Evolutionary conservation across 306 rosid genomes (phyloP).

Genomic region (Quercus rubra): DNA sequence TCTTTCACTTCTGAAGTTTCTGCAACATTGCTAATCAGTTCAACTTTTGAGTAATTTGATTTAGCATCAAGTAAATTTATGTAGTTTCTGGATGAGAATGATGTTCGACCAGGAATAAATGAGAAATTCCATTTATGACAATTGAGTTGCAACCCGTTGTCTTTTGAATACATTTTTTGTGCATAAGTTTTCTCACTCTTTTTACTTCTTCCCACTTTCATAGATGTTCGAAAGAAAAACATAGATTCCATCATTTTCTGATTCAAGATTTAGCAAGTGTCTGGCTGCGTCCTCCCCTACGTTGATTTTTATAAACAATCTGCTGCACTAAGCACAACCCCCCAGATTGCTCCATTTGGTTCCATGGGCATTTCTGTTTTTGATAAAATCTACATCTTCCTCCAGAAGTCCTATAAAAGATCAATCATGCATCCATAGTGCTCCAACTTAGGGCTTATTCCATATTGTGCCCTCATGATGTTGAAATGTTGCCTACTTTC

Average conservation of each 20-base stretch:
- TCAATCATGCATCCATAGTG: slow-evolving; percentile 23
- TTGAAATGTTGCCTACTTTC: slow-evolving; percentile 11
- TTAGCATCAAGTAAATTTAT: too few relatives aligned
- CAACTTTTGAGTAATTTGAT: too few relatives aligned
- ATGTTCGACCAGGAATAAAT: slow-evolving; percentile 13
- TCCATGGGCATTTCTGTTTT: too few relatives aligned
- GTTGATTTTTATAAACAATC: slow-evolving; percentile 11
- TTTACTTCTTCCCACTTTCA: slow-evolving; percentile 5
- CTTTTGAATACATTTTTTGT: too few relatives aligned
- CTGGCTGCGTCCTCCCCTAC: neutral
- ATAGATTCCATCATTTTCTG: slow-evolving; percentile 13
- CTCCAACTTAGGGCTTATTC: neutral
- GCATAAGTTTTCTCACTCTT: neutral
- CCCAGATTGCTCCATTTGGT: too few relatives aligned
- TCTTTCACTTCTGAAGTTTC: too few relatives aligned
- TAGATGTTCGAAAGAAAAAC: neutral
- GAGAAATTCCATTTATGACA: neutral
- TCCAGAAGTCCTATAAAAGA: slow-evolving; percentile 7
- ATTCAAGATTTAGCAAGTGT: slow-evolving; percentile 14
- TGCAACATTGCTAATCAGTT: too few relatives aligned
- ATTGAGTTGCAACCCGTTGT: neutral
- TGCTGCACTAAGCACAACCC: neutral
- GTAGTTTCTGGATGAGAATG: too few relatives aligned
- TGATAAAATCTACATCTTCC: slow-evolving; percentile 8
- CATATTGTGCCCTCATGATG: neutral